Evolutionary conservation across 192 early-diverging fungal genomes (phyloP).

Genomic region (Diversispora eburnea): DNA sequence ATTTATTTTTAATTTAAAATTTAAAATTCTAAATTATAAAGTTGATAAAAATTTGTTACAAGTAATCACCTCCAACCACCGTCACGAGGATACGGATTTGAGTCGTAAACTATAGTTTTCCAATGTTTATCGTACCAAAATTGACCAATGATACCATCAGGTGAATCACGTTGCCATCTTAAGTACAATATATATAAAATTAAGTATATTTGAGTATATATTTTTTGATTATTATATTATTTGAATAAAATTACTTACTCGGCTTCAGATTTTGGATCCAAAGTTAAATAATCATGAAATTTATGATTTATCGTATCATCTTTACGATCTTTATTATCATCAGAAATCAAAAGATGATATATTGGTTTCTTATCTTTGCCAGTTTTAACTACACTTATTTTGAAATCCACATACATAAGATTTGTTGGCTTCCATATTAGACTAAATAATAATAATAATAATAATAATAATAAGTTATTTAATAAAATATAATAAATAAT

Average conservation of each 20-base stretch:
- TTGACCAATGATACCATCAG: constrained; percentile 39
- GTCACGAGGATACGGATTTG: background rate
- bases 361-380: constrained; percentile 41
- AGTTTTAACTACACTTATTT: constrained; percentile 37
- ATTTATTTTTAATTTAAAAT: too few species aligned
- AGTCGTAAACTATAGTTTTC: background rate
- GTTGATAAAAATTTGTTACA: too few species aligned
- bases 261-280: constrained; percentile 31
- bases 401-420: constrained; percentile 45
- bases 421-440: constrained; percentile 58
- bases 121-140: constrained; percentile 31
- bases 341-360: constrained; percentile 36
- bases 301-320: constrained; percentile 27
- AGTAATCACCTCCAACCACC: constrained; percentile 17
- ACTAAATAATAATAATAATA: constrained; percentile 30
- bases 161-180: constrained; percentile 41
- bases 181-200: background rate
- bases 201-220: background rate
- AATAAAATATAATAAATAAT: too few species aligned
- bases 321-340: constrained; percentile 36
- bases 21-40: too few species aligned
- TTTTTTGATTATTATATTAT: background rate
- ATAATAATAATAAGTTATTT: too few species aligned
- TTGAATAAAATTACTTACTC: constrained; percentile 31
- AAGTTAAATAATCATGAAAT: constrained; percentile 43